These are phyloP conservation scores for Ophiocytium majus DNA, from an alignment of 352 stramenopile genomes.

Conservation along the genomic window DNA sequence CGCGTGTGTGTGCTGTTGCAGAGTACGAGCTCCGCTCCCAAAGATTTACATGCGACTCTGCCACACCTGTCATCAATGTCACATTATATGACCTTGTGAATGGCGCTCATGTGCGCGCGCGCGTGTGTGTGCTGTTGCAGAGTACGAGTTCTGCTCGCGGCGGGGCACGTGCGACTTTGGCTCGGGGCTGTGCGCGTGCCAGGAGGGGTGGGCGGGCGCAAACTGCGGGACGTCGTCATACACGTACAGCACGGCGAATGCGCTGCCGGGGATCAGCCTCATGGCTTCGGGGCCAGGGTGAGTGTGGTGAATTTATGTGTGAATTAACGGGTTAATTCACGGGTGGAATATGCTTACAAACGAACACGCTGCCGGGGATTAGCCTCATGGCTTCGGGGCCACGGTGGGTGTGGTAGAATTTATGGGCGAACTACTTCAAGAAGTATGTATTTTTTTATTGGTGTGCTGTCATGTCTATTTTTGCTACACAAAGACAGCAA, in stretches of 20 bases:
- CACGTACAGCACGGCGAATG: slow-evolving; percentile 44
- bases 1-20: no score
- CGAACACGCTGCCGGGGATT: slow-evolving; percentile 31
- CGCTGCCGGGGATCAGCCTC: slow-evolving; percentile 44
- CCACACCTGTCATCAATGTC: no score
- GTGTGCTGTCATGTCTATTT: not conserved
- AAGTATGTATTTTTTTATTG: not conserved
- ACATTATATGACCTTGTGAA: no score
- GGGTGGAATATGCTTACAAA: slow-evolving; percentile 23
- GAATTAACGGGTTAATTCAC: no score
- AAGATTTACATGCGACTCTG: slow-evolving; percentile 58
- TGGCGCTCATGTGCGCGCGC: no score
- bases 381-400: no score
- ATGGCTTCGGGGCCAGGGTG: slow-evolving; percentile 26
- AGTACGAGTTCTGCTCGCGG: slow-evolving; percentile 59
- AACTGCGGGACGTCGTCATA: slow-evolving; percentile 54
- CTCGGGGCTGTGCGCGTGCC: slow-evolving; percentile 59
- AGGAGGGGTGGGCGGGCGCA: slow-evolving; percentile 58
- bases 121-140: no score
- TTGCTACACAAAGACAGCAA: no score
- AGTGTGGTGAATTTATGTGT: slow-evolving; percentile 29
- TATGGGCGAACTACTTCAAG: slow-evolving; percentile 15
- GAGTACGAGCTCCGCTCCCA: slow-evolving; percentile 59
- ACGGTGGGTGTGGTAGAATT: no score
- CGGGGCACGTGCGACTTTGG: slow-evolving; percentile 59